These are phyloP conservation scores for Botryobasidium botryosum DNA, from an alignment of 768 basidiomycete species.

Conservation along the genomic window DNA sequence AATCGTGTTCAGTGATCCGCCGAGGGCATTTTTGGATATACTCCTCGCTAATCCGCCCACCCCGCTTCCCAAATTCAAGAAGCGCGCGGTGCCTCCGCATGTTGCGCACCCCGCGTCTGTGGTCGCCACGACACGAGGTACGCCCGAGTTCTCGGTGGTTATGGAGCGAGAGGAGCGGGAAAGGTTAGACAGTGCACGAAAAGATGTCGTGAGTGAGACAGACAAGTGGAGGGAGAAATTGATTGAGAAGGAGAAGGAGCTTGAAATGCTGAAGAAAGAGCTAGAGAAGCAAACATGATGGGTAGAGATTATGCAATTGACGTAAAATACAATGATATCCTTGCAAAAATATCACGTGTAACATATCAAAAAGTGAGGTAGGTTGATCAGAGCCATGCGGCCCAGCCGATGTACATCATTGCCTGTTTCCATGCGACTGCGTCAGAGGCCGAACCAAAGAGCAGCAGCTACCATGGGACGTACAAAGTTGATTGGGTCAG, in stretches of 20 bases:
- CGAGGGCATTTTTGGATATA: constrained; percentile 65
- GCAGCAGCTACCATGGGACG: constrained; percentile 21
- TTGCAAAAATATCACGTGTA: not conserved
- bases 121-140: constrained; percentile 38
- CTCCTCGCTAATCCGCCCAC: constrained; percentile 74
- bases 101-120: constrained; percentile 39
- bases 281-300: constrained; percentile 12
- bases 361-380: too few relatives aligned
- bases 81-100: constrained; percentile 57
- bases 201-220: constrained; percentile 54
- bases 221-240: constrained; percentile 50
- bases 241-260: constrained; percentile 69
- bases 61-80: constrained; percentile 44
- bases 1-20: constrained; percentile 89
- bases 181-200: constrained; percentile 58
- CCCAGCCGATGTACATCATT: constrained; percentile 85
- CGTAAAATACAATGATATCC: constrained; percentile 3
- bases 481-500: constrained; percentile 51
- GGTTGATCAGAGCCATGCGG: constrained; percentile 45
- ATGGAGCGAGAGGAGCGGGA: constrained; percentile 85
- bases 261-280: constrained; percentile 46
- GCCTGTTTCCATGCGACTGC: constrained; percentile 27
- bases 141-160: constrained; percentile 66
- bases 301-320: constrained; percentile 3
- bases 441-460: not conserved